Percentiles rank a stretch among this genome's conserved stretches.
Evolutionary conservation across 2,329 filamentous ascomycete genomes (phyloP).

Genomic region (Aspergillus sp.): DNA sequence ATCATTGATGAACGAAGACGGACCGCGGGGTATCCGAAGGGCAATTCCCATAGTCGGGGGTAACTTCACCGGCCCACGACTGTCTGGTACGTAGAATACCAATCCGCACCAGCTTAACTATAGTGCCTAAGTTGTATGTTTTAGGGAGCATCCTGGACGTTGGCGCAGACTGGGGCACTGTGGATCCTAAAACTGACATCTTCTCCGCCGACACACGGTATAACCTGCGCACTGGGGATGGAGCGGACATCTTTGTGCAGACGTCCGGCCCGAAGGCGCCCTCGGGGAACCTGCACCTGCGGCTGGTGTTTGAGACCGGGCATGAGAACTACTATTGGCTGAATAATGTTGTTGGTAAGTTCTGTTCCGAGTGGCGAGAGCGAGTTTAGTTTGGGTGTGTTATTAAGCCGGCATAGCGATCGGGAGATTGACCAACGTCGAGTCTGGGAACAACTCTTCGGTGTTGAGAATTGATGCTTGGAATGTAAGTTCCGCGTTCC

Average conservation of each 20-base stretch:
- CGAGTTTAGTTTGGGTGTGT: neutral
- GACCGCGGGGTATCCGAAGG: constrained; percentile 21
- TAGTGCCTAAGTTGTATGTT: neutral
- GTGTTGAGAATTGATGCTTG: constrained; percentile 26
- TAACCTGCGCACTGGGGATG: constrained; percentile 27
- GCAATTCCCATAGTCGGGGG: constrained; percentile 29
- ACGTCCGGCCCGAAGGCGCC: constrained; percentile 22
- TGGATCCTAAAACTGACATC: constrained; percentile 23
- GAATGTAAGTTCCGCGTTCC: constrained; percentile 22
- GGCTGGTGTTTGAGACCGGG: constrained; percentile 24
- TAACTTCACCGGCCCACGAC: constrained; percentile 27
- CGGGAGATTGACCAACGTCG: constrained; percentile 19
- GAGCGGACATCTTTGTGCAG: constrained; percentile 24
- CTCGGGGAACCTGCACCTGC: constrained; percentile 23
- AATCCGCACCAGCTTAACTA: too few relatives aligned
- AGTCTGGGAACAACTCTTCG: constrained; percentile 9
- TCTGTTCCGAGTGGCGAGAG: neutral
- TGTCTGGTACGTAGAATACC: constrained; percentile 15
- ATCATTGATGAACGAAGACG: constrained; percentile 17
- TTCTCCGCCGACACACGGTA: constrained; percentile 30
- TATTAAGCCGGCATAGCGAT: constrained; percentile 18
- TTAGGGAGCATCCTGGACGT: constrained; percentile 24
- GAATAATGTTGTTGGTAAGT: constrained; percentile 29
- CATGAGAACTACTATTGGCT: constrained; percentile 28
- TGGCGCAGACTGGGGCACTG: constrained; percentile 27